These are phyloP conservation scores for Plantago elongata DNA, from an alignment of 257 asterid genomes.

Conservation along the genomic window DNA sequence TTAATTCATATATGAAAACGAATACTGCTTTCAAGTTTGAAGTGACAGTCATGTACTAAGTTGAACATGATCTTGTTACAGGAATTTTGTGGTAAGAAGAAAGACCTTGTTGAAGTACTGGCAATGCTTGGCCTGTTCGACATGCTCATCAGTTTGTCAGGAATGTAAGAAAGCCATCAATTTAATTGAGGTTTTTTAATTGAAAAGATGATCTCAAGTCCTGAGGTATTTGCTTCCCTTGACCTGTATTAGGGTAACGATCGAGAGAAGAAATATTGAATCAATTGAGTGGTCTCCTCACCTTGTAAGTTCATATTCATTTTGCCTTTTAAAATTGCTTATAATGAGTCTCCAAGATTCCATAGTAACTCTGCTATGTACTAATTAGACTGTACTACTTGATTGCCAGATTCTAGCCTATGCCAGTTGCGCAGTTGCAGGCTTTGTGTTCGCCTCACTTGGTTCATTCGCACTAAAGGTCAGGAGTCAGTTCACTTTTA, in stretches of 20 bases:
- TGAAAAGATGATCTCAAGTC: background rate
- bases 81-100: slow-evolving; percentile 77
- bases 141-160: slow-evolving; percentile 45
- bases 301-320: slow-evolving; percentile 38
- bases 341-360: no score
- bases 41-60: background rate
- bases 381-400: background rate
- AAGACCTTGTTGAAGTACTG: slow-evolving; percentile 55
- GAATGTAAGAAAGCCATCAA: slow-evolving; percentile 32
- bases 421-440: slow-evolving; percentile 37
- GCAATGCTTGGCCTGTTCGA: slow-evolving; percentile 69
- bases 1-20: background rate
- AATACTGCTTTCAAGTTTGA: no score
- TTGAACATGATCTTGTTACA: slow-evolving; percentile 12
- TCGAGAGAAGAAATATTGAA: slow-evolving; percentile 47
- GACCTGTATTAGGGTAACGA: background rate
- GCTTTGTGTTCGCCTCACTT: slow-evolving; percentile 49
- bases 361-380: background rate
- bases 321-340: background rate
- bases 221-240: background rate
- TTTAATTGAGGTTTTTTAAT: no score
- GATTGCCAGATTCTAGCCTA: slow-evolving; percentile 41
- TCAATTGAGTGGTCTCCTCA: slow-evolving; percentile 48
- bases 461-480: slow-evolving; percentile 48
- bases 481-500: background rate